Conservation (phyloP, 768 basidiomycete species). For the Mycena epipterygia region DNA sequence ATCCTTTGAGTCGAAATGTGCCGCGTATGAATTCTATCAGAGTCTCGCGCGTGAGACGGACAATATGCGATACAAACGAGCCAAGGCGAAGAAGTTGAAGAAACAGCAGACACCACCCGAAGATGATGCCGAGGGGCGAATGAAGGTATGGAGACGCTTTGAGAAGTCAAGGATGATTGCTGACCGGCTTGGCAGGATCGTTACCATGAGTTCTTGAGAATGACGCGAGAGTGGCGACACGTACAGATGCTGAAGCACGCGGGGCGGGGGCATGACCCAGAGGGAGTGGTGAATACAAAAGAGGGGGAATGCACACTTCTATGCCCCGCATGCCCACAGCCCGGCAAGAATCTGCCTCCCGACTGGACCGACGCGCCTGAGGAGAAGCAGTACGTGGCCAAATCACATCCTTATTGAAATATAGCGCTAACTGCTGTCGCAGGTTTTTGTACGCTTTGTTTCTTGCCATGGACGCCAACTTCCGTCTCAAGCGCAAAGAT, state of each 20-base stretch:
- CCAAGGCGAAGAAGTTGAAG: slow-evolving; percentile 31
- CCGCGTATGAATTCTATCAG: slow-evolving; percentile 34
- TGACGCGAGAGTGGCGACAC: too few species aligned
- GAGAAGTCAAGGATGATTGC: too few species aligned
- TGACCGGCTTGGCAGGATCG: slow-evolving; percentile 29
- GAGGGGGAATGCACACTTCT: slow-evolving; percentile 39
- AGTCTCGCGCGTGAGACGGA: too few species aligned
- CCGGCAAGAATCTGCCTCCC: slow-evolving; percentile 41
- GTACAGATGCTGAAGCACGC: slow-evolving; percentile 37
- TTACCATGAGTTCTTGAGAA: slow-evolving; percentile 39
- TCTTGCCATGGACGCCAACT: too few species aligned
- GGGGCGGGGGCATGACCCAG: slow-evolving; percentile 34
- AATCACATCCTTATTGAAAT: background rate
- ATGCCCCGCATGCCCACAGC: slow-evolving; percentile 47
- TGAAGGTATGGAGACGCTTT: too few species aligned
- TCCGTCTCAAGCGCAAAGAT: slow-evolving; percentile 35
- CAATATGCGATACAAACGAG: too few species aligned
- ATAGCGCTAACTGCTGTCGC: background rate
- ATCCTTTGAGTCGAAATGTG: slow-evolving; percentile 29
- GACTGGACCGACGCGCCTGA: slow-evolving; percentile 36
- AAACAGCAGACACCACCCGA: too few species aligned
- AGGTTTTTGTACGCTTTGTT: slow-evolving; percentile 35
- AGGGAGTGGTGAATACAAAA: slow-evolving; percentile 33
- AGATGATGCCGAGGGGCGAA: too few species aligned
- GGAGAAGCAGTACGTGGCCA: slow-evolving; percentile 9